Evolutionary conservation across 768 basidiomycete species (phyloP), one percentile per base, ranked within the genome.

Genomic region (Pilatotrama ljubarskyi): DNA sequence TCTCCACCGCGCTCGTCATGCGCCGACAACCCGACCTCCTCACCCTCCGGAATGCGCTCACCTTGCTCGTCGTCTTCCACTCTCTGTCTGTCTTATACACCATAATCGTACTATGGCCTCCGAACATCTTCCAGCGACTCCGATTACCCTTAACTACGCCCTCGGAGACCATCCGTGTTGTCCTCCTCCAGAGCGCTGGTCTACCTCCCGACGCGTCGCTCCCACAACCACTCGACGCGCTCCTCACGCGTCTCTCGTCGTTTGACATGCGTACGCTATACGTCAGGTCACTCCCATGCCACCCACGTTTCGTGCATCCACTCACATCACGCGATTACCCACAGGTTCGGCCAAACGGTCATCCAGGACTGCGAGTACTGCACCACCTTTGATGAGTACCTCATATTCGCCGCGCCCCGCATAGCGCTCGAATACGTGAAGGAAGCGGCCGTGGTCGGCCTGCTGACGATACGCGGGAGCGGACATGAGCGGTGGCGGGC

Each of bases 321-420:
- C 60, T 52, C 10, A 57, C 40, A 46, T 11, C n/a, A 11, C 10
- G 41, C 41, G 41, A 51, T 24, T 32, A 49, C 29, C 4, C 29
- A 24, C 55, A 89, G 90, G 57, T 88, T 90, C 60, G 90, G 90
- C 22, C 90, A 91, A 70, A 70, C 78, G 25, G 81, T 83, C 5
- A 71, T 91, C 15, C 76, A 84, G 44, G 79, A 78, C 8, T 91
- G 90, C 72, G 77, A 78, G n/a, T 83, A 86, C 68, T 91, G 90
- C 70, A 78, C 77, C 20, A 81, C 84, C 14, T 77, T 77, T 51
- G 70, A 79, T 25, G 88, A 91, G 58, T 90, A 82, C 68, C 79
- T 79, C 9, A 70, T 88, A 13, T 86, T 81, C 68, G 78, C 82
- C 7, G 68, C 88, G 24, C 82, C 87, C 1, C 72, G 75, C 7